Percentiles rank a stretch among this genome's conserved stretches.
Conservation (phyloP, 129 eudicot genomes). For the Centrapalus pauciflorus region DNA sequence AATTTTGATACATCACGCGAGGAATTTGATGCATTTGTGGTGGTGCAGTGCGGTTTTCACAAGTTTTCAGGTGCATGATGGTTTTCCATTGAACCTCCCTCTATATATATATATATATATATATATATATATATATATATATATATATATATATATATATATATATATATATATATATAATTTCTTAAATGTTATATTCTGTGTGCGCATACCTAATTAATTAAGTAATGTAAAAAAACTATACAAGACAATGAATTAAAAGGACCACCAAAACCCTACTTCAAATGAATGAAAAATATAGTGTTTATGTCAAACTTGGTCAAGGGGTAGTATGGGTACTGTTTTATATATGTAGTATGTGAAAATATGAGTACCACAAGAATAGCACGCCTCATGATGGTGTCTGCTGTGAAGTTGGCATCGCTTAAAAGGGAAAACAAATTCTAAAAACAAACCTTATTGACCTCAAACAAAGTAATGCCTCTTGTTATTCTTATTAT, state of each 20-base stretch:
- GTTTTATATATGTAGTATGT: slow-evolving; percentile 4
- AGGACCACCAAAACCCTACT: background rate
- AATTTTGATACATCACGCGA: no score
- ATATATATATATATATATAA: no score
- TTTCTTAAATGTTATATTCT: background rate
- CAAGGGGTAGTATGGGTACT: slow-evolving; percentile 9
- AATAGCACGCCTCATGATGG: slow-evolving; percentile 74
- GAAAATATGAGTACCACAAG: slow-evolving; percentile 11
- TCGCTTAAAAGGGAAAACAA: slow-evolving; percentile 53
- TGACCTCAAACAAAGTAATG: slow-evolving; percentile 34
- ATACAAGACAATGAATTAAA: background rate
- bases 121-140: no score
- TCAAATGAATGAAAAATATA: background rate
- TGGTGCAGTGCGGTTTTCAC: no score
- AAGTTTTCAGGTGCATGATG: no score
- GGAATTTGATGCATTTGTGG: no score
- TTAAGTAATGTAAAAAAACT: background rate
- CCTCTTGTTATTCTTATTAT: slow-evolving; percentile 9
- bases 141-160: no score
- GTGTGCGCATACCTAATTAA: background rate
- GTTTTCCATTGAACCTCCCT: no score
- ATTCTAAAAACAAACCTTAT: slow-evolving; percentile 14
- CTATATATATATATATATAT: no score
- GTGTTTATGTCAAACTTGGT: slow-evolving; percentile 1
- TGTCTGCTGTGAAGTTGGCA: slow-evolving; percentile 49